Percentiles rank a stretch among this genome's conserved stretches.
These are phyloP conservation scores for Vaccinium vitisidaea DNA, from an alignment of 148 eudicot genomes.

Conservation along the genomic window DNA sequence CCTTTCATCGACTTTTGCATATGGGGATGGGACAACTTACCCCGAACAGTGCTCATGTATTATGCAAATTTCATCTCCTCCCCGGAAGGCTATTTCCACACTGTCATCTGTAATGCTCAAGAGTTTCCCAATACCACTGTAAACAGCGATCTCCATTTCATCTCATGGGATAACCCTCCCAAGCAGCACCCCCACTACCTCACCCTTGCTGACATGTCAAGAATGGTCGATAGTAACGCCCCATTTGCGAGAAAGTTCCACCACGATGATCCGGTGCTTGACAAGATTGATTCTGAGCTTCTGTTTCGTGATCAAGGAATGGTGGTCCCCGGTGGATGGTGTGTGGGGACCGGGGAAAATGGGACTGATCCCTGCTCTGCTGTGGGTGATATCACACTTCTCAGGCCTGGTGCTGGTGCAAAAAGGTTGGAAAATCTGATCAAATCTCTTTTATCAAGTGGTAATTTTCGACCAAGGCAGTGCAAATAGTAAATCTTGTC, in stretches of 20 bases:
- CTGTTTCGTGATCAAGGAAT: conserved; percentile 41
- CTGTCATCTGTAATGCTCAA: conserved; percentile 74
- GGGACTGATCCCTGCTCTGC: conserved; percentile 49
- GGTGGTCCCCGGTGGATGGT: conserved; percentile 82
- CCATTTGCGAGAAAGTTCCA: conserved; percentile 80
- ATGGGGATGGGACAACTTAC: conserved; percentile 95
- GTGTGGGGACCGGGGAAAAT: conserved; percentile 46
- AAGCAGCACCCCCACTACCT: conserved; percentile 77
- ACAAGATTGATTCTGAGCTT: conserved; percentile 56
- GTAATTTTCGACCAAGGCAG: conserved; percentile 35
- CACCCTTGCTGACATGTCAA: conserved; percentile 40
- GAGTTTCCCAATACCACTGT: conserved; percentile 51
- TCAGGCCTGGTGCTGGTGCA: conserved; percentile 44
- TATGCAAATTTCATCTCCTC: conserved; percentile 83
- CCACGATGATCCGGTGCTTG: conserved; percentile 54
- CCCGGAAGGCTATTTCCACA: conserved; percentile 88
- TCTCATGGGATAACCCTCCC: conserved; percentile 83
- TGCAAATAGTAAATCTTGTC: conserved; percentile 30
- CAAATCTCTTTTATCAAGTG: conserved; percentile 34
- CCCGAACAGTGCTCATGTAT: conserved; percentile 82
- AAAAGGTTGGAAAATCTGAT: conserved; percentile 44
- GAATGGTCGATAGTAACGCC: conserved; percentile 62
- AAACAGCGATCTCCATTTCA: conserved; percentile 84
- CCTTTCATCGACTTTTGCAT: conserved; percentile 69
- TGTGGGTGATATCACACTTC: conserved; percentile 37